A percentile compares a stretch with the other conserved stretches of the same genome.
Evolutionary conservation across 1,284 basidiomycete species (phyloP).

Genomic region (Sporisorium scitamineum): DNA sequence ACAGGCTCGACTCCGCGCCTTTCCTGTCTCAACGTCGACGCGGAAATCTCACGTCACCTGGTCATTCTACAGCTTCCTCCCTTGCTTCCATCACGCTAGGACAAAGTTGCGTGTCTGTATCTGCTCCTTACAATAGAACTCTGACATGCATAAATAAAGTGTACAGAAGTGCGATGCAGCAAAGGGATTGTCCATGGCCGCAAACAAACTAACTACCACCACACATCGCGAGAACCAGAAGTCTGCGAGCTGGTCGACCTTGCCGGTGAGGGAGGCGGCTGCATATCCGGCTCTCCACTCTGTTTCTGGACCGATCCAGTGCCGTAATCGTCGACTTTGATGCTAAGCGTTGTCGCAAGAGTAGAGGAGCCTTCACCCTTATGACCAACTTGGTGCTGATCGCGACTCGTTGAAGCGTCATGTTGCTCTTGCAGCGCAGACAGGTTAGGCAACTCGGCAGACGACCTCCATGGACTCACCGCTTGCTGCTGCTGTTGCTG

Average conservation of each 20-base stretch:
- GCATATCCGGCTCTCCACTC: not conserved
- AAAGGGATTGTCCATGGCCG: too few relatives aligned
- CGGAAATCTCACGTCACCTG: not conserved
- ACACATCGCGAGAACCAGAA: conserved; percentile 24
- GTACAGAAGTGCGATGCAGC: not conserved
- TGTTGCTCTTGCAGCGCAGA: not conserved
- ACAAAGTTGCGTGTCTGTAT: not conserved
- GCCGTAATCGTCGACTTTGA: not conserved
- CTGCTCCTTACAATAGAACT: not conserved
- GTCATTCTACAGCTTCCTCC: not conserved
- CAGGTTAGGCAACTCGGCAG: conserved; percentile 14
- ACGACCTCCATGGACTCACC: conserved; percentile 15
- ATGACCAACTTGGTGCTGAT: not conserved
- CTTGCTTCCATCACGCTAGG: too few relatives aligned
- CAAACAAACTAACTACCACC: conserved; percentile 38
- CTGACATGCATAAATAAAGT: not conserved
- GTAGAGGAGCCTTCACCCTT: not conserved
- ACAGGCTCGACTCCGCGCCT: not conserved
- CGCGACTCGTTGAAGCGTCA: not conserved
- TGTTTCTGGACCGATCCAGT: not conserved
- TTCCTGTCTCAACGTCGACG: too few relatives aligned
- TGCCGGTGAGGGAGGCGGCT: conserved; percentile 21
- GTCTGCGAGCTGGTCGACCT: conserved; percentile 16
- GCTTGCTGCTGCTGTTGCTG: conserved; percentile 1
- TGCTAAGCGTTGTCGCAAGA: not conserved